phyloP scores from a whole-genome alignment of 805 yeast genomes.

The Wickerhamomyces bovis region DNA sequence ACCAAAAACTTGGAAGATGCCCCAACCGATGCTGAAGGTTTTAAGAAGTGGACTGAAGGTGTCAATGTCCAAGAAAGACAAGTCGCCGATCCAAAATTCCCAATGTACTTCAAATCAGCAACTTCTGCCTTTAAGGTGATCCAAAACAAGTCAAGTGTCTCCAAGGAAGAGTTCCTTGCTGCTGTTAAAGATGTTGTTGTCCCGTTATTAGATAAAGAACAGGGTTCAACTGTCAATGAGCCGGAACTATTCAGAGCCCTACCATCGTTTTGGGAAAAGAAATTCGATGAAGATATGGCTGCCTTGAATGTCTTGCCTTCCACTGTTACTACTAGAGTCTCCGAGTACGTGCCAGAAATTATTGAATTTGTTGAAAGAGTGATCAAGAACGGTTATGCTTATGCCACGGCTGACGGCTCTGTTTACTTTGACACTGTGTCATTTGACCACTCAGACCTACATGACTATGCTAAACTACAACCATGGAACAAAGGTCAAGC shows the following conservation, averaged over 20 bases:
- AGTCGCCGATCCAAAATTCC: conserved; percentile 68
- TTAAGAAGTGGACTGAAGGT: conserved; percentile 44
- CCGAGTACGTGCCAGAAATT: conserved; percentile 93
- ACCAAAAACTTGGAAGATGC: conserved; percentile 47
- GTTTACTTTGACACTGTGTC: conserved; percentile 91
- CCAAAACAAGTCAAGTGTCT: conserved; percentile 17
- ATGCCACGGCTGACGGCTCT: conserved; percentile 78
- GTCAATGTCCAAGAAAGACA: conserved; percentile 48
- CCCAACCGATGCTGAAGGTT: conserved; percentile 30
- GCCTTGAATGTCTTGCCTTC: conserved; percentile 81
- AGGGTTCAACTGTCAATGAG: conserved; percentile 75
- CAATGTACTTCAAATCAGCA: conserved; percentile 74
- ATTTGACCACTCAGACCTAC: conserved; percentile 67
- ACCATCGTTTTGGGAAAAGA: conserved; percentile 85
- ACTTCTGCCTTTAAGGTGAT: conserved; percentile 44
- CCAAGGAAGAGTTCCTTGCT: conserved; percentile 36
- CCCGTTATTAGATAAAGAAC: conserved; percentile 61
- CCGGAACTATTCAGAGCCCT: conserved; percentile 76
- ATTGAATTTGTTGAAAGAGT: conserved; percentile 71
- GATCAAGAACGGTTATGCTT: conserved; percentile 77
- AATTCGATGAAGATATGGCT: conserved; percentile 81
- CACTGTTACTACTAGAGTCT: conserved; percentile 83
- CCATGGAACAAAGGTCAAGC: conserved; percentile 95
- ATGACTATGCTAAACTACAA: conserved; percentile 90
- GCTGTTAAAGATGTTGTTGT: conserved; percentile 71